Conservation (phyloP, 345 rosid genomes). For the Arabidopsis arenosa region DNA sequence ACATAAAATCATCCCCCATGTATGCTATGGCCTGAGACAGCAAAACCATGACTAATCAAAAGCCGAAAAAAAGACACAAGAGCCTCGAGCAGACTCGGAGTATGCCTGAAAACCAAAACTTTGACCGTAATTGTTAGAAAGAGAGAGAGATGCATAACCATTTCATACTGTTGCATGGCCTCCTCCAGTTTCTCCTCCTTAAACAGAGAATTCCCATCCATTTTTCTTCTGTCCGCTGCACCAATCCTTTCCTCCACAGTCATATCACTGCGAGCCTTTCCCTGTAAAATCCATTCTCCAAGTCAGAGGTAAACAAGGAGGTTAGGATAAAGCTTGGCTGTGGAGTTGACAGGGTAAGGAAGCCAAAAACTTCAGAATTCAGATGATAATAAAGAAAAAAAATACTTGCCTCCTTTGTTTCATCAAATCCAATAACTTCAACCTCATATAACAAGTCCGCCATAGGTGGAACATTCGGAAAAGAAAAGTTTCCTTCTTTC, state of each 20-base stretch:
- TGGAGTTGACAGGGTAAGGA: conserved; percentile 18
- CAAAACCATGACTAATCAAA: conserved; percentile 35
- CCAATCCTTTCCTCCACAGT: conserved; percentile 98
- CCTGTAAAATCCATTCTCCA: conserved; percentile 53
- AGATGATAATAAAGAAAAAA: conserved; percentile 1
- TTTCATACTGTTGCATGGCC: conserved; percentile 98
- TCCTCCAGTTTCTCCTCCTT: conserved; percentile 86
- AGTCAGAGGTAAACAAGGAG: conserved; percentile 18
- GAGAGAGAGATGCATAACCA: conserved; percentile 61
- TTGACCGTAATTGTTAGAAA: conserved; percentile 5
- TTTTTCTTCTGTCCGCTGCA: conserved; percentile 89
- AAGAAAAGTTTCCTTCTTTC: conserved; percentile 93
- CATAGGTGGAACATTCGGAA: conserved; percentile 94
- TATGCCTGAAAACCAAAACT: conserved; percentile 4
- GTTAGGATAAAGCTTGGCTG: neutral
- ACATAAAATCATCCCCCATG: conserved; percentile 96
- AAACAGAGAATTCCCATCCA: conserved; percentile 86
- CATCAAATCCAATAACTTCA: conserved; percentile 96
- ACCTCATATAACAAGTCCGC: conserved; percentile 87
- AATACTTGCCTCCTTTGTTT: conserved; percentile 80
- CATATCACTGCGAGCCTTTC: conserved; percentile 93
- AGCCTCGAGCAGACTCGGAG: conserved; percentile 2
- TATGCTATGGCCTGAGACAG: conserved; percentile 85
- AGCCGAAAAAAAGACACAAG: conserved; percentile 4
- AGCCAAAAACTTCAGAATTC: neutral